Evolutionary conservation across 345 rosid species (phyloP).

Genomic region (Microcos paniculata): DNA sequence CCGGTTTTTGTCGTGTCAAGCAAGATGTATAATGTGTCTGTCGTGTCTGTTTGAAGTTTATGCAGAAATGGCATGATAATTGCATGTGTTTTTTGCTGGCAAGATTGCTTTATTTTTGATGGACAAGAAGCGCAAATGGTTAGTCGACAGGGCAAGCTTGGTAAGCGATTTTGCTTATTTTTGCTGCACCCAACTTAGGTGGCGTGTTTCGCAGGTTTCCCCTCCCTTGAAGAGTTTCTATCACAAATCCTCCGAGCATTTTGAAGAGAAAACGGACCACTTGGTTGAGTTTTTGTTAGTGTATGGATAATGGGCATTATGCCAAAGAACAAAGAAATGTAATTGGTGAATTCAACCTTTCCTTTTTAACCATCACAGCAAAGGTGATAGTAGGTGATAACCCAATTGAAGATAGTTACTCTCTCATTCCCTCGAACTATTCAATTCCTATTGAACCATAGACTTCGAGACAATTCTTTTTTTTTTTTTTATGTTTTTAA

Average conservation of each 20-base stretch:
- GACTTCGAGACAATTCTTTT: not conserved
- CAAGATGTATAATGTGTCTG: not conserved
- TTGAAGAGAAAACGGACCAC: slow-evolving; percentile 6
- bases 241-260: not conserved
- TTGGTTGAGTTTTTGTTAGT: not conserved
- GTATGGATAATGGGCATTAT: too few species aligned
- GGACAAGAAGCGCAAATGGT: slow-evolving; percentile 9
- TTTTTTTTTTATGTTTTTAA: too few species aligned
- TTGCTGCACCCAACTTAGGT: not conserved
- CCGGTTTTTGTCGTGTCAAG: not conserved
- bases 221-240: not conserved
- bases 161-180: not conserved
- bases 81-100: not conserved
- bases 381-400: too few species aligned
- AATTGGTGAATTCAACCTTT: not conserved
- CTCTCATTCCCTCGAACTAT: not conserved
- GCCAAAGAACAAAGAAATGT: not conserved
- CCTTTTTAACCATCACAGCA: not conserved
- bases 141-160: not conserved
- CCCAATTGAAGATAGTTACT: not conserved
- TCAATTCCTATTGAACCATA: not conserved
- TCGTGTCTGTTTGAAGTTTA: not conserved
- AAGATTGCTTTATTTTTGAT: not conserved
- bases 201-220: not conserved
- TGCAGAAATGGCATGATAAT: not conserved